A percentile compares a stretch with the other conserved stretches of the same genome.
These are phyloP conservation scores for Botrytis elliptica DNA, from an alignment of 2,329 filamentous ascomycete species.

Conservation along the genomic window DNA sequence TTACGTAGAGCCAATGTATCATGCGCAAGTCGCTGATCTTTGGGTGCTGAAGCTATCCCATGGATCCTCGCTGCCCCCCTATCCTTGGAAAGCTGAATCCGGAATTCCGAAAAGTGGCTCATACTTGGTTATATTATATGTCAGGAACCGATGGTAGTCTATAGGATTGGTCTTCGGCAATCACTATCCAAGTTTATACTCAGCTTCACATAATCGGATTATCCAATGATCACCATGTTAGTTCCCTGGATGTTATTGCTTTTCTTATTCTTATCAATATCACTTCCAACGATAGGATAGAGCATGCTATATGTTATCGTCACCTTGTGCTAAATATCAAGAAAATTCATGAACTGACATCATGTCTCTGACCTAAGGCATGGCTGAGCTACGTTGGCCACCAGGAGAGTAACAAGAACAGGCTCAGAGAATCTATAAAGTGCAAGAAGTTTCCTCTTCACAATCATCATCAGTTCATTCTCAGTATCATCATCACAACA, in stretches of 20 bases:
- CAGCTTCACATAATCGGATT: not conserved
- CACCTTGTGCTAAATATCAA: not conserved
- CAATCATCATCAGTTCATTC: not conserved
- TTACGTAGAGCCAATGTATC: too few relatives aligned
- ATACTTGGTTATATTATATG: too few relatives aligned
- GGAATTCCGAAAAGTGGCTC: not conserved
- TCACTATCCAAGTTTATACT: not conserved
- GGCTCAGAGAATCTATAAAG: conserved; percentile 2
- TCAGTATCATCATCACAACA: not conserved
- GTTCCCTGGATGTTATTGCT: not conserved
- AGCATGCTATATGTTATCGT: not conserved
- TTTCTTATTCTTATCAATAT: not conserved
- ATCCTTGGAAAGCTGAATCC: not conserved
- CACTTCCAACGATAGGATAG: not conserved
- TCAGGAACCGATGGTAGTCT: not conserved
- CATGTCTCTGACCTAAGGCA: not conserved
- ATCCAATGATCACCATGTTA: not conserved
- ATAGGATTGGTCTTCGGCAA: not conserved
- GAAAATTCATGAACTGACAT: not conserved
- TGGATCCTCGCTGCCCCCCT: too few relatives aligned
- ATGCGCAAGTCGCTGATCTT: not conserved
- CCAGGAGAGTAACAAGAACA: not conserved
- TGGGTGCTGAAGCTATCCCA: too few relatives aligned
- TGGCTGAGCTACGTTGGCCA: too few relatives aligned
- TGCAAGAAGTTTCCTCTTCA: not conserved